Conservation (phyloP, 2,329 filamentous ascomycete species). For the Fusarium longipes region DNA sequence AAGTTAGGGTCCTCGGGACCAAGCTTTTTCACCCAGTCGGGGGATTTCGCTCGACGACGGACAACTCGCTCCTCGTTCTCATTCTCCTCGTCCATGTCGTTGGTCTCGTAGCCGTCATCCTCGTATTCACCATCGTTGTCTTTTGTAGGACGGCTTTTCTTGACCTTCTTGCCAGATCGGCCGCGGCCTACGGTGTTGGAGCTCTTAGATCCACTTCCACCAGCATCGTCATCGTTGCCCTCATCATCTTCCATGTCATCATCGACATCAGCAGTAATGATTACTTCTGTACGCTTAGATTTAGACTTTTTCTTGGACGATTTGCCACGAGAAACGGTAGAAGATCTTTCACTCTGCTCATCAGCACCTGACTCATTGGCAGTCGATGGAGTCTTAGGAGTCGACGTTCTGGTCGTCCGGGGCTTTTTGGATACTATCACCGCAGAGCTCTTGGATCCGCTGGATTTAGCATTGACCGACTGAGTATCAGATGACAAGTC, state of each 20-base stretch:
- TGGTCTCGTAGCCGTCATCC: not conserved
- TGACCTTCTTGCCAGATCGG: conserved; percentile 1
- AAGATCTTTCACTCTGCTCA: not conserved
- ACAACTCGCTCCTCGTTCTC: not conserved
- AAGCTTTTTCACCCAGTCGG: conserved; percentile 44
- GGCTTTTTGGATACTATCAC: not conserved
- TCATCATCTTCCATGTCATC: not conserved
- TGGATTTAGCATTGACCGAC: not conserved
- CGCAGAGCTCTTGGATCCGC: not conserved
- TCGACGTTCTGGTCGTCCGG: not conserved
- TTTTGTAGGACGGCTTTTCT: not conserved
- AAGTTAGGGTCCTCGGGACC: conserved; percentile 41
- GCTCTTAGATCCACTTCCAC: conserved; percentile 14
- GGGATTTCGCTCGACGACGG: conserved; percentile 37
- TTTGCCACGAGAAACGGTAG: conserved; percentile 3
- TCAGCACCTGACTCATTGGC: not conserved
- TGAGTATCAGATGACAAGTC: not conserved
- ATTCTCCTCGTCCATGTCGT: conserved; percentile 15
- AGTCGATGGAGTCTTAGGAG: not conserved
- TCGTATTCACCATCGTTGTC: conserved; percentile 24
- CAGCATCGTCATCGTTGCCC: not conserved
- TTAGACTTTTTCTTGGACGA: not conserved
- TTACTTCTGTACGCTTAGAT: not conserved
- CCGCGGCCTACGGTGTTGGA: not conserved
- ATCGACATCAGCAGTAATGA: not conserved